phyloP scores from a whole-genome alignment of 2,329 filamentous ascomycete genomes.

The Didymella segeticola region DNA sequence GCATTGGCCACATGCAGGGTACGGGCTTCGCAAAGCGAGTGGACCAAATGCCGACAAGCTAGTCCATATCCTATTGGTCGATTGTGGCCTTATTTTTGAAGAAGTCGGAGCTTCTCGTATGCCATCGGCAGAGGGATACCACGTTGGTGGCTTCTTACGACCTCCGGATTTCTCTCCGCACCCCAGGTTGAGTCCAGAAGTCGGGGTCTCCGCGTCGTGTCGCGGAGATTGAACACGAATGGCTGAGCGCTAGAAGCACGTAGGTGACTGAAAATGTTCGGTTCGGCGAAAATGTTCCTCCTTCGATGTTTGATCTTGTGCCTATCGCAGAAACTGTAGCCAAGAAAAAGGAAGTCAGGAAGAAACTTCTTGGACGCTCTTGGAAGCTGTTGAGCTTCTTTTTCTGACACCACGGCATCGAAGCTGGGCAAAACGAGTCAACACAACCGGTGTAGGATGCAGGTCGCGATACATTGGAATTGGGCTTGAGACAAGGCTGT shows the following conservation, averaged over 20 bases:
- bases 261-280: slow-evolving; percentile 1
- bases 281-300: too few species aligned
- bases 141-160: background rate
- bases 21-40: background rate
- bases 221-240: background rate
- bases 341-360: background rate
- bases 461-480: background rate
- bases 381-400: slow-evolving; percentile 5
- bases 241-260: slow-evolving; percentile 4
- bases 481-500: slow-evolving; percentile 4
- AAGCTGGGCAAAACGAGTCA: slow-evolving; percentile 15
- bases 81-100: background rate
- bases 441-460: slow-evolving; percentile 14
- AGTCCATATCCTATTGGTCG: background rate
- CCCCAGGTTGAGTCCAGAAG: slow-evolving; percentile 5
- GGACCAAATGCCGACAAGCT: slow-evolving; percentile 5
- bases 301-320: slow-evolving; percentile 9
- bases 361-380: slow-evolving; percentile 3
- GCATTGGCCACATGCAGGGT: slow-evolving; percentile 13
- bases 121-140: background rate
- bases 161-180: background rate
- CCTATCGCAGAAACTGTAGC: slow-evolving; percentile 1
- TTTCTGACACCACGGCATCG: slow-evolving; percentile 8
- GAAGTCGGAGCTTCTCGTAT: background rate
- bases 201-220: slow-evolving; percentile 7